phyloP scores from a whole-genome alignment of 345 rosid genomes.

The Hibiscus mutabilis region DNA sequence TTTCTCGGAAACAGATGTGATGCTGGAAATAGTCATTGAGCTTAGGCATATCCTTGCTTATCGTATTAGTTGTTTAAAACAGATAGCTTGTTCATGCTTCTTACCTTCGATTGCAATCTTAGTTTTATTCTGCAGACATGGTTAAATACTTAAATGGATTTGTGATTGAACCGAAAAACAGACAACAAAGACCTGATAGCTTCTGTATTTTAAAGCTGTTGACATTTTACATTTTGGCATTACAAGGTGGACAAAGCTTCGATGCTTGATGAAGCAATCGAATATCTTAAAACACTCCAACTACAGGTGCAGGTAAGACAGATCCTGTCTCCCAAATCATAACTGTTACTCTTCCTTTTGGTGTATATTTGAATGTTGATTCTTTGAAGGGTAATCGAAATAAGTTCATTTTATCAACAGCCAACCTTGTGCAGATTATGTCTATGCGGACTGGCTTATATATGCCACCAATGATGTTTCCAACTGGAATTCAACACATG shows the following conservation, averaged over 20 bases:
- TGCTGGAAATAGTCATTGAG: too few relatives aligned
- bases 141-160: neutral
- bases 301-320: slow-evolving; percentile 73
- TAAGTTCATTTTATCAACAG: slow-evolving; percentile 1
- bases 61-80: neutral
- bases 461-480: slow-evolving; percentile 71
- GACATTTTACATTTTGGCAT: slow-evolving; percentile 19
- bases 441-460: slow-evolving; percentile 71
- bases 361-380: neutral
- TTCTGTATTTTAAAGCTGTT: slow-evolving; percentile 9
- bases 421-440: slow-evolving; percentile 53
- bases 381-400: slow-evolving; percentile 11
- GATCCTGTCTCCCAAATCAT: neutral
- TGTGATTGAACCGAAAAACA: neutral
- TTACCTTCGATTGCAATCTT: neutral
- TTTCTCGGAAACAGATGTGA: neutral
- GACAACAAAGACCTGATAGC: slow-evolving; percentile 5
- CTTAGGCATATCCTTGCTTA: neutral
- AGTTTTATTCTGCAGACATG: neutral
- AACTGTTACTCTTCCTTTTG: neutral
- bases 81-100: neutral
- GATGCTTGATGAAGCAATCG: slow-evolving; percentile 94
- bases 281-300: slow-evolving; percentile 81
- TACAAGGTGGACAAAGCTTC: slow-evolving; percentile 90
- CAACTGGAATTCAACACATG: slow-evolving; percentile 61